These are phyloP conservation scores for Russula griseocarnosa DNA, from an alignment of 768 basidiomycete genomes.

Conservation along the genomic window DNA sequence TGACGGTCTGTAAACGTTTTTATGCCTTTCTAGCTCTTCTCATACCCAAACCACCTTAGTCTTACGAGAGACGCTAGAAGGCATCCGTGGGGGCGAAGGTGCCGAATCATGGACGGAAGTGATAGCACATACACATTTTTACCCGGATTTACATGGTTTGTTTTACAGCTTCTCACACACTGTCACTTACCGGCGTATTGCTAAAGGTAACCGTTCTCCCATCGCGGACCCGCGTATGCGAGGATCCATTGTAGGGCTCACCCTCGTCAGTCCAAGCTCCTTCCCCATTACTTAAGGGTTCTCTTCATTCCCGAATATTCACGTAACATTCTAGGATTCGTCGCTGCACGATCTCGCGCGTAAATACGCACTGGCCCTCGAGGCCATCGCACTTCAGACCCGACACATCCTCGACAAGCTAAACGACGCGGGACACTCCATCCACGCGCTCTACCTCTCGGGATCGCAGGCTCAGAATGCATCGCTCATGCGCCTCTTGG, in stretches of 20 bases:
- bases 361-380: slow-evolving; percentile 86
- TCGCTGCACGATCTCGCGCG: slow-evolving; percentile 77
- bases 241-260: slow-evolving; percentile 84
- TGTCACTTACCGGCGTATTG: not conserved
- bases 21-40: not conserved
- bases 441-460: slow-evolving; percentile 84
- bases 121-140: slow-evolving; percentile 87
- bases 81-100: slow-evolving; percentile 51
- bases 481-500: slow-evolving; percentile 85
- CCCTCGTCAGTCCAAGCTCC: slow-evolving; percentile 48
- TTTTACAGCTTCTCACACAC: not conserved
- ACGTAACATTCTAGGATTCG: slow-evolving; percentile 47
- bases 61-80: slow-evolving; percentile 68
- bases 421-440: slow-evolving; percentile 79
- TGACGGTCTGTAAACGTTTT: slow-evolving; percentile 39
- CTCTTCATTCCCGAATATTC: not conserved
- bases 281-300: not conserved
- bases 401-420: slow-evolving; percentile 90
- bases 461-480: slow-evolving; percentile 90
- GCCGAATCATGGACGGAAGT: slow-evolving; percentile 72
- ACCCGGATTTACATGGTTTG: slow-evolving; percentile 90
- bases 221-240: slow-evolving; percentile 95
- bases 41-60: slow-evolving; percentile 41
- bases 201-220: slow-evolving; percentile 88
- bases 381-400: slow-evolving; percentile 92